Evolutionary conservation across 495 filamentous ascomycete genomes (phyloP).

Genomic region (Penicillium riverlandense): DNA sequence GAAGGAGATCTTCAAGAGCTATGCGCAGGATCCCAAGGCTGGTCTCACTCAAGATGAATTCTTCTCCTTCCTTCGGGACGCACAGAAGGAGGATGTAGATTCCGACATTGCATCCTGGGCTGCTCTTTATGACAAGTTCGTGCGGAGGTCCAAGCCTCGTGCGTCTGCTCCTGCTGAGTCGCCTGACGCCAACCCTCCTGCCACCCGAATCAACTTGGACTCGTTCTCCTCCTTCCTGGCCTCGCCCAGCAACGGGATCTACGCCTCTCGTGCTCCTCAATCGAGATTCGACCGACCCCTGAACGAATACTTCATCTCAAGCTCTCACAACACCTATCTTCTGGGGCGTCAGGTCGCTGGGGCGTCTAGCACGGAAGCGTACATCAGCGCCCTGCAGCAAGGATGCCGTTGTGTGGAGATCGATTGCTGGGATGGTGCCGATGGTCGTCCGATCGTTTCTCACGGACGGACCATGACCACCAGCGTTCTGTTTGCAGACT

Average conservation of each 20-base stretch:
- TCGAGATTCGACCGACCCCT: conserved; percentile 70
- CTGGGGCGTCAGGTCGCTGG: conserved; percentile 84
- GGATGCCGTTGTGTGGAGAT: conserved; percentile 95
- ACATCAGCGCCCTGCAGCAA: conserved; percentile 79
- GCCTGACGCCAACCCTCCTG: conserved; percentile 25
- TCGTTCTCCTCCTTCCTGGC: conserved; percentile 71
- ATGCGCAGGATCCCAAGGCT: conserved; percentile 40
- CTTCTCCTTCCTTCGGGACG: conserved; percentile 61
- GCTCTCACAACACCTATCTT: conserved; percentile 97
- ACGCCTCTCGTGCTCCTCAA: conserved; percentile 47
- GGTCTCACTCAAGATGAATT: conserved; percentile 71
- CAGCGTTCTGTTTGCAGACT: conserved; percentile 78
- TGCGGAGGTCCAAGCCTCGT: conserved; percentile 54
- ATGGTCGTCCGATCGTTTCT: conserved; percentile 78
- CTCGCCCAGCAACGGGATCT: conserved; percentile 60
- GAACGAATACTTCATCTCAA: conserved; percentile 98
- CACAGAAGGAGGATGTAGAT: conserved; percentile 70
- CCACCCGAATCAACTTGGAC: conserved; percentile 59
- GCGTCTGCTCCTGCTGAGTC: conserved; percentile 30
- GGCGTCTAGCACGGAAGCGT: conserved; percentile 85
- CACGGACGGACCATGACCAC: conserved; percentile 88
- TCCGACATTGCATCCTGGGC: conserved; percentile 59
- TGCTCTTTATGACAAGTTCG: conserved; percentile 64
- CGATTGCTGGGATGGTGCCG: conserved; percentile 92
- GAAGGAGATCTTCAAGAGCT: conserved; percentile 54